Base-by-base conservation (phyloP, 2,329 filamentous ascomycete genomes). In the Coccinonectria pachysandricola region DNA sequence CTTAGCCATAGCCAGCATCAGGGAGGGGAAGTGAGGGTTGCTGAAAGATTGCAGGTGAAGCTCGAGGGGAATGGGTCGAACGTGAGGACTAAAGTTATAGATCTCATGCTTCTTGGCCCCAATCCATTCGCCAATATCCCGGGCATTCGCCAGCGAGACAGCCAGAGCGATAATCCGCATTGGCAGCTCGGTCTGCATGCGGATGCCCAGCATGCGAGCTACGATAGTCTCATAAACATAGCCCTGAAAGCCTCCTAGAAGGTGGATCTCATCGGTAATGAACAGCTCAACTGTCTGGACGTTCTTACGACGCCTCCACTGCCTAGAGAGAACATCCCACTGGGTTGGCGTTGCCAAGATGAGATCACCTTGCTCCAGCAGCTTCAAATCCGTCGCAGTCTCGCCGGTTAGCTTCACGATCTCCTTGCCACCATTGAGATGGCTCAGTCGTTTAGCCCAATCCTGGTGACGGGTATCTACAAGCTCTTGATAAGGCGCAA, bases 1-100 rank as follows among this genome's bases (percentile, higher is more conserved):
- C 54, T 92, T 88, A 10, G 87, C 85, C 91, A 98, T 98, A 9
- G 91, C 87, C 42, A 98, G 71, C 91, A 98, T 98, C 20, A 98
- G 69, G 8, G 91, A 96, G 4, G 91, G 92, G 61, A 94, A 95
- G 51, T 98, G 92, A 23, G 92, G 86, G 34, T 94, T 93, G 15
- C 79, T 83, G 60, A 91, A 98, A 1, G 87, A 88, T 56, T 98
- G 91, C 24, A 98, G 80, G 51, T 95, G 86, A 31, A 98, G 71
- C 53, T 96, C 88, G 16, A 98, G 63, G 12, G 88, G 87, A 11
- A 95, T 75, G 2, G 86, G 81, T 30, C 92, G 79, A 35, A 88
- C 78, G 47, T 88, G 80, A 3, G 91, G 91, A 45, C 85, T 94
- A 62, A 98, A 98, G 60, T 98, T 98, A 68, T 88, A 98, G 38